These are phyloP conservation scores for Asterochloris sp. DNA, from an alignment of 139 green algal genomes.

Conservation along the genomic window DNA sequence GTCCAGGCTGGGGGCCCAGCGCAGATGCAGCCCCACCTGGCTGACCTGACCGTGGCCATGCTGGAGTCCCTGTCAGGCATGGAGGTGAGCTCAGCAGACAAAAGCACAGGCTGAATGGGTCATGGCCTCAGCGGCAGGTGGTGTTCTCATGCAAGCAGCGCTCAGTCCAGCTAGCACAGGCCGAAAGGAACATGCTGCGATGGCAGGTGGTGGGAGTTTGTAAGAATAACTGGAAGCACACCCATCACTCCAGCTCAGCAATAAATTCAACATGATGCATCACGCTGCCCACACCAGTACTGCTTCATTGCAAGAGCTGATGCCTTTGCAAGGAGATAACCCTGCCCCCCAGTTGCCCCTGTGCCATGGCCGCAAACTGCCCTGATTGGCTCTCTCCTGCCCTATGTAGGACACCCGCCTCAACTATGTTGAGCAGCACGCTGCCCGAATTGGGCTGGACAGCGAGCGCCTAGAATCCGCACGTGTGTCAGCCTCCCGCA, in stretches of 20 bases:
- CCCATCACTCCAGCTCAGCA: too few species aligned
- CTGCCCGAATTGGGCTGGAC: constrained; percentile 59
- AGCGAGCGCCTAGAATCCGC: constrained; percentile 56
- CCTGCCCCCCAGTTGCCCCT: background rate
- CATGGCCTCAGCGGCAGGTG: too few species aligned
- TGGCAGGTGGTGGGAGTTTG: too few species aligned
- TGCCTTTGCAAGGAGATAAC: too few species aligned
- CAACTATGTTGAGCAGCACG: constrained; percentile 77
- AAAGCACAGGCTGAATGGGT: too few species aligned
- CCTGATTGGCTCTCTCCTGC: background rate
- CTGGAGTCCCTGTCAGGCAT: constrained; percentile 82
- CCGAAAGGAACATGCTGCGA: too few species aligned
- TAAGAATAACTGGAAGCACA: too few species aligned
- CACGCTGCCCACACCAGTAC: too few species aligned
- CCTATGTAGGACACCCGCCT: constrained; percentile 62
- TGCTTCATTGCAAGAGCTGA: too few species aligned
- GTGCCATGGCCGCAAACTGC: background rate
- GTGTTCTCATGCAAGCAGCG: too few species aligned
- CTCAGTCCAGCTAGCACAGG: too few species aligned
- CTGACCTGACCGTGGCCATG: constrained; percentile 66
- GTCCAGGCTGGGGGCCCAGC: constrained; percentile 34
- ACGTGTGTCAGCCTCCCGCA: constrained; percentile 45
- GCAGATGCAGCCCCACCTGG: constrained; percentile 54
- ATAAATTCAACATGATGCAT: too few species aligned
- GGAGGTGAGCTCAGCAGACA: constrained; percentile 47